Base-by-base conservation (phyloP, 1,284 basidiomycete species). In the Ustilago crameri region DNA sequence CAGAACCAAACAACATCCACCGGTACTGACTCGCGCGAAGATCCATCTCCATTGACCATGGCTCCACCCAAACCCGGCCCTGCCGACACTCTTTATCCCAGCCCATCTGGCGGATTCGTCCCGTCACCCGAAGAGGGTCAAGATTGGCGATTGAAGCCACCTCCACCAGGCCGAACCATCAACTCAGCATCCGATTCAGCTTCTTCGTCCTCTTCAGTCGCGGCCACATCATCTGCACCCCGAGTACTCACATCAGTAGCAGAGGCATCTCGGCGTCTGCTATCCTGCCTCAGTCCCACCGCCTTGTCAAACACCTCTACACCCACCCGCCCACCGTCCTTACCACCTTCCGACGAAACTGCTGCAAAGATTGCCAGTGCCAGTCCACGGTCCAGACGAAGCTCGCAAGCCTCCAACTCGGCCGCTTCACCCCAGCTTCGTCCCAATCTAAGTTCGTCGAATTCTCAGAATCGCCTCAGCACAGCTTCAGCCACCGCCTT, bases 71-170 rank as follows among this genome's bases (percentile, higher is more conserved):
- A 75, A 32, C 69, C 72, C 4, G 52, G 58, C 2, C 70, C 74
- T 14, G 68, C 64, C 26, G 69, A 75, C 20, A 74, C 74, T 12
- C 65, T 75, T n/a, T 75, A 73, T 32, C 74, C 74, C 0, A 72
- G 68, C 18, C 74, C 74, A 3, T 75, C 74, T 3, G 74, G 74
- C 17, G 74, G 74, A 18, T 75, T 75, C 43, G 74, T 75, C 4
- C 74, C 74, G 17, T 65, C 70, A 3, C 74, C 74, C 3, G 74
- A 75, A 26, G 73, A 75, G 40, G 73, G 73, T 10, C 65, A 72
- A 42, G 74, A 75, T 48, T 75, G 74, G 74, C 53, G 66, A n/a
- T 60, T 75, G 43, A 73, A 68, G 41, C 58, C 69, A 17, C 64
- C 74, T 27, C 74, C 74, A 23, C 46, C 68, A n/a, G 68, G 62